A percentile compares a stretch with the other conserved stretches of the same genome.
phyloP scores from a whole-genome alignment of 2,329 filamentous ascomycete species.

The Claviceps sp. region DNA sequence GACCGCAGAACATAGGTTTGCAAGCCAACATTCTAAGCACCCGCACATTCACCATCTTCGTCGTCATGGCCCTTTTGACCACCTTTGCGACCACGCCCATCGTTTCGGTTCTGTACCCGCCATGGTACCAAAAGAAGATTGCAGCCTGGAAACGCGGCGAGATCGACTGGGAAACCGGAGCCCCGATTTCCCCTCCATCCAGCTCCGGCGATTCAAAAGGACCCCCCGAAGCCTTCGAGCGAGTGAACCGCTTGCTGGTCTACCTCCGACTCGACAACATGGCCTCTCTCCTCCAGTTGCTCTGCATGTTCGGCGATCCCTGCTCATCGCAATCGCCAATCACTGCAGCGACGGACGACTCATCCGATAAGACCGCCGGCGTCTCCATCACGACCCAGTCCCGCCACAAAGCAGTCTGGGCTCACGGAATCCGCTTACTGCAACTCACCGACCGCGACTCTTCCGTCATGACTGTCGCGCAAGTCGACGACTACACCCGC shows the following conservation, averaged over 20 bases:
- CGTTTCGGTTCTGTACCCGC: conserved; percentile 60
- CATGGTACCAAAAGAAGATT: conserved; percentile 40
- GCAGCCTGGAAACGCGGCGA: conserved; percentile 59
- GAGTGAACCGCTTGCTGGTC: conserved; percentile 54
- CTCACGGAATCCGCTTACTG: conserved; percentile 74
- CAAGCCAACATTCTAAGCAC: conserved; percentile 70
- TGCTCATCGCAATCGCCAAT: conserved; percentile 11
- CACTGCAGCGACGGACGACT: not conserved
- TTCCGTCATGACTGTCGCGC: conserved; percentile 86
- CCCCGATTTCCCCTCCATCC: conserved; percentile 7
- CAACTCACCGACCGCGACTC: conserved; percentile 87
- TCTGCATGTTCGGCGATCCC: conserved; percentile 57
- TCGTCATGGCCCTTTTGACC: conserved; percentile 83
- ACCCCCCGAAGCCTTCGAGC: conserved; percentile 4
- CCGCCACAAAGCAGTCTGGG: conserved; percentile 35
- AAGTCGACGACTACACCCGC: conserved; percentile 57
- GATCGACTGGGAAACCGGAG: conserved; percentile 62
- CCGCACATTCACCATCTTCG: conserved; percentile 83
- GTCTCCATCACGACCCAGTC: not conserved
- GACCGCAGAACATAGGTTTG: conserved; percentile 53
- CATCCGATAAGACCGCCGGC: conserved; percentile 9
- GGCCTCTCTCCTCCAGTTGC: conserved; percentile 66
- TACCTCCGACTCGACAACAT: conserved; percentile 78
- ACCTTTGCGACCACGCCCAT: conserved; percentile 75
- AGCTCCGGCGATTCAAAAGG: conserved; percentile 4